Evolutionary conservation across 768 basidiomycete genomes (phyloP), one percentile per base, ranked within the genome.

Genomic region (Auricularia sp.): DNA sequence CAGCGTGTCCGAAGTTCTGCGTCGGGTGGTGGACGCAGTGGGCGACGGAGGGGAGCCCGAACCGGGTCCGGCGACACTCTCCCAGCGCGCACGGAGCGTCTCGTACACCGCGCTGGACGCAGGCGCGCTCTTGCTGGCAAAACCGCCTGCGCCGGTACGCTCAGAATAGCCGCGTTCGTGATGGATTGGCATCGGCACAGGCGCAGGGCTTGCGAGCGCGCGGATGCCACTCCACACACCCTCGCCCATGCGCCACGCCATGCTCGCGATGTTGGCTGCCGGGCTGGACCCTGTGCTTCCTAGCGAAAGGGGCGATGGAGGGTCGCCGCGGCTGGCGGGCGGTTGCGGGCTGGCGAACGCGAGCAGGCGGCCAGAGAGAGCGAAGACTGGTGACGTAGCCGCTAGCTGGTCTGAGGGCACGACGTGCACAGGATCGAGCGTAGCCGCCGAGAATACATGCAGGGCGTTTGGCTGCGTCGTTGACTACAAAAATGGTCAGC

Each of bases 301-400:
- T 33, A 21, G 14, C 24, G 56, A 34, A 29, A 59, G 68, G 63
- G 63, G 64, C 72, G 71, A 62, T 71, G 65, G 62, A 63, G 68
- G 29, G 69, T 33, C 0, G 63, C 61, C 29, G 66, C 64, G 14
- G 34, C 56, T 29, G 6, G 24, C 34, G 45, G 54, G 37, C 34
- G 56, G 56, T 62, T 76, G 70, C 10, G 73, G 75, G n/a, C 77
- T 75, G 8, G 82, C 80, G 68, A 82, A 89, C 3, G 85, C 87
- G 14, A 90, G 77, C 33, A 91, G 81, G 10, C 88, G 85, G 42
- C 79, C 74, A 13, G 85, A 85, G 21, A 88, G 76, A 3, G 85
- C 78, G 70, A 83, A 89, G 10, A 87, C 74, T 1, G 89, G 83
- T 69, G 29, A 45, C 44, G 67, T 34, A 61, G 67, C 65, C 79